Evolutionary conservation across 1,139 yeast genomes (phyloP).

Genomic region (Taiozyma onychis): DNA sequence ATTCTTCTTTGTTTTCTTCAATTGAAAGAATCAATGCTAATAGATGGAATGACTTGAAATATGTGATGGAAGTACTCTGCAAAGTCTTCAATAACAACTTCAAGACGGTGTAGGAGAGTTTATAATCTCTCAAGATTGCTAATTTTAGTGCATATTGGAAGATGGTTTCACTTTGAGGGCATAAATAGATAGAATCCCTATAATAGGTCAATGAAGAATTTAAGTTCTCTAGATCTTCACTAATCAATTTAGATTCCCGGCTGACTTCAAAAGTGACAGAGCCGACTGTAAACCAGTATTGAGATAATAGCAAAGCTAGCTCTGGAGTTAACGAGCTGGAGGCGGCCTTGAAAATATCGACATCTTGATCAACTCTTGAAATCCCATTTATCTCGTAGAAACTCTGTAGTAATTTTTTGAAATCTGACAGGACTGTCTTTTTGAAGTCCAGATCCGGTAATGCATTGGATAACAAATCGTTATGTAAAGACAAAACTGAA

Average conservation of each 20-base stretch:
- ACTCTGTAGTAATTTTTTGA: conserved; percentile 8
- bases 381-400: conserved; percentile 11
- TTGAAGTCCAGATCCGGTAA: conserved; percentile 5
- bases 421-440: conserved; percentile 18
- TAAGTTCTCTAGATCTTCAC: conserved; percentile 5
- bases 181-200: conserved; percentile 13
- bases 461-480: background rate
- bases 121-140: conserved; percentile 28
- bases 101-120: conserved; percentile 31
- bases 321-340: background rate
- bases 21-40: conserved; percentile 47
- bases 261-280: conserved; percentile 8
- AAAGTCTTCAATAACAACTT: conserved; percentile 22
- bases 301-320: conserved; percentile 3
- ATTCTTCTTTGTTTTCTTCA: conserved; percentile 41
- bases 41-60: conserved; percentile 46
- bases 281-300: conserved; percentile 14
- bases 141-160: conserved; percentile 32
- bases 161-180: conserved; percentile 3
- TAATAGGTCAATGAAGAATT: conserved; percentile 5
- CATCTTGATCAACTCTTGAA: conserved; percentile 1
- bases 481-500: conserved; percentile 15
- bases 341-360: background rate
- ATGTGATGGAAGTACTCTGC: conserved; percentile 31
- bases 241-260: conserved; percentile 7